Conservation (phyloP, 2,329 filamentous ascomycete species). For the Aotearoamyces nothofagi region DNA sequence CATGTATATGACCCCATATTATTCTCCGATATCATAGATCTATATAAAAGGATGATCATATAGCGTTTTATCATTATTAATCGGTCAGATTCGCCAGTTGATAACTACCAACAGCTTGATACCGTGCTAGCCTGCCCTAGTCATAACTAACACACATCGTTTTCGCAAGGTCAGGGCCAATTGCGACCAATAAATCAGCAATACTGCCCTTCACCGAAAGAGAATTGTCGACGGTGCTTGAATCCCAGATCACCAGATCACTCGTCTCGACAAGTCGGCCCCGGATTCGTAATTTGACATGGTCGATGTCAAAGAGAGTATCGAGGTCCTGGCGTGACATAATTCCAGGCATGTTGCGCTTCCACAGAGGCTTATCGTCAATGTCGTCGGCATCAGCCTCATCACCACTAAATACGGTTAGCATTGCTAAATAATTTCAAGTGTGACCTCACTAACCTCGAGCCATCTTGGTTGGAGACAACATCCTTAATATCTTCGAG, state of each 20-base stretch:
- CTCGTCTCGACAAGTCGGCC: constrained; percentile 24
- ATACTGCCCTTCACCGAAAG: constrained; percentile 43
- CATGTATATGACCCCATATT: too few species aligned
- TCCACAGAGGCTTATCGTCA: constrained; percentile 32
- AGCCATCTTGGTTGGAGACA: background rate
- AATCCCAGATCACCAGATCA: constrained; percentile 45
- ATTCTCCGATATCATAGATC: too few species aligned
- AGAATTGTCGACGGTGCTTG: constrained; percentile 31
- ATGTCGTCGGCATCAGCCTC: constrained; percentile 1
- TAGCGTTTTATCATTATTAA: too few species aligned
- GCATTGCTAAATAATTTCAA: too few species aligned
- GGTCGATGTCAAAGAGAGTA: constrained; percentile 36
- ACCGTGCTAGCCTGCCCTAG: constrained; percentile 1
- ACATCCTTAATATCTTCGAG: too few species aligned
- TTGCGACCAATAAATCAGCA: constrained; percentile 49
- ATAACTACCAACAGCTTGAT: too few species aligned
- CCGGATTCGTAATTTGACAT: constrained; percentile 32
- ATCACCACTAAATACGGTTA: constrained; percentile 10
- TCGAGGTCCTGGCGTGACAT: constrained; percentile 36
- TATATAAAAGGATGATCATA: too few species aligned
- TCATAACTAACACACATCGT: constrained; percentile 43
- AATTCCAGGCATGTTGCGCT: constrained; percentile 52
- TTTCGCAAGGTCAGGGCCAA: constrained; percentile 43
- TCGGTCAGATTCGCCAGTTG: too few species aligned
- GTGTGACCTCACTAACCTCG: background rate